Conservation (phyloP, 1,139 yeast genomes). For the Hansenula lynferdii region DNA sequence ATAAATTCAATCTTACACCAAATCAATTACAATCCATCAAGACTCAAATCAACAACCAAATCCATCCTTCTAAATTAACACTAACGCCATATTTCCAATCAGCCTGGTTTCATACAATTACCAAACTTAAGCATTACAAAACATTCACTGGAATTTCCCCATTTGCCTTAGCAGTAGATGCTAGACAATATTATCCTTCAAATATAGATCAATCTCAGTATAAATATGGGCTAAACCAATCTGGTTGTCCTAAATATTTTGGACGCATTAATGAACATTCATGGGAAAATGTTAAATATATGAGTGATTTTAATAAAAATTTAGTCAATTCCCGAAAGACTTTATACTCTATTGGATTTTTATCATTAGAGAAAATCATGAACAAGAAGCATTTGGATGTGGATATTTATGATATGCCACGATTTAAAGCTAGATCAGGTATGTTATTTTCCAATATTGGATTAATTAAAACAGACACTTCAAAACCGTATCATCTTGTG, state of each 20-base stretch:
- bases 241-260: background rate
- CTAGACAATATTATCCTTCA: background rate
- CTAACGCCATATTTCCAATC: slow-evolving; percentile 1
- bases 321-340: background rate
- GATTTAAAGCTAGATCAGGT: background rate
- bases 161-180: background rate
- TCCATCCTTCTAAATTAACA: background rate
- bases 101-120: background rate
- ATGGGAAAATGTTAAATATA: background rate
- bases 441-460: background rate
- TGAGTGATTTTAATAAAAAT: background rate
- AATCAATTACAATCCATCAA: background rate
- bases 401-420: background rate
- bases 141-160: background rate
- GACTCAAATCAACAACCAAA: background rate
- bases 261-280: background rate
- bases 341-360: background rate
- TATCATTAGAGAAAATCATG: background rate
- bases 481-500: background rate
- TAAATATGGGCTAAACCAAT: background rate
- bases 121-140: background rate
- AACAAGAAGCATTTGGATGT: background rate
- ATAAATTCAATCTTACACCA: background rate
- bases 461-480: too few species aligned
- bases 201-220: background rate